Base-by-base conservation (phyloP, 2,329 filamentous ascomycete species). In the Didymella pinodella region DNA sequence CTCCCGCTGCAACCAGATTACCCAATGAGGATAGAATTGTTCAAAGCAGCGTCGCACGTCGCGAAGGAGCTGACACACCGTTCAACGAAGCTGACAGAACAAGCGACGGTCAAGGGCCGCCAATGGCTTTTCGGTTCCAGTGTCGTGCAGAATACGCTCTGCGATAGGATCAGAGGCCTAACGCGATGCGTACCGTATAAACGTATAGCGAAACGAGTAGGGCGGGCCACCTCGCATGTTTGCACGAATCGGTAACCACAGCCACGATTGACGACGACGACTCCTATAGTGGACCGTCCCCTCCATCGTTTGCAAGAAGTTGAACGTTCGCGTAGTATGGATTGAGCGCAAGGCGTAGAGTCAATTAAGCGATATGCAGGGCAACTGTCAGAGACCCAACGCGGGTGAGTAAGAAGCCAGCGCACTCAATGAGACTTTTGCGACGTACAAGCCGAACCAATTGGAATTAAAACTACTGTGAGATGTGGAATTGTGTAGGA, bases 221-320 rank as follows among this genome's bases (percentile, higher is more conserved):
- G 65, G 65, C 65, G 65, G 58, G 45, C 45, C 55, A 31, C 18
- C 61, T 70, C 68, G 69, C 71, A 69, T 71, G 44, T 46, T 59
- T 66, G 54, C 54, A 67, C 67, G 51, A 69, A 65, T 48, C 26
- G 58, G 63, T 56, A 11, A 47, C 57, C 68, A 69, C 62, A 73
- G 72, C 72, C 72, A 68, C 72, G 54, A 63, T 65, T 73, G 65
- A 73, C 71, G 69, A 73, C 71, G 69, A 73, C 67, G 62, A 64
- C 54, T 58, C 41, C 47, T 41, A 43, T 43, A 36, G 45, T 59
- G 50, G 60, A 59, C 43, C 57, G n/a, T 44, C 48, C 40, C 54
- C 44, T 59, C 49, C 25, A 25, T 54, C 59, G 57, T 43, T 59
- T 31, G 45, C 52, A 57, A 41, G 55, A 48, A 55, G 8, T 25